phyloP scores from a whole-genome alignment of 2,329 filamentous ascomycete species.

The Alternaria incomplexa region DNA sequence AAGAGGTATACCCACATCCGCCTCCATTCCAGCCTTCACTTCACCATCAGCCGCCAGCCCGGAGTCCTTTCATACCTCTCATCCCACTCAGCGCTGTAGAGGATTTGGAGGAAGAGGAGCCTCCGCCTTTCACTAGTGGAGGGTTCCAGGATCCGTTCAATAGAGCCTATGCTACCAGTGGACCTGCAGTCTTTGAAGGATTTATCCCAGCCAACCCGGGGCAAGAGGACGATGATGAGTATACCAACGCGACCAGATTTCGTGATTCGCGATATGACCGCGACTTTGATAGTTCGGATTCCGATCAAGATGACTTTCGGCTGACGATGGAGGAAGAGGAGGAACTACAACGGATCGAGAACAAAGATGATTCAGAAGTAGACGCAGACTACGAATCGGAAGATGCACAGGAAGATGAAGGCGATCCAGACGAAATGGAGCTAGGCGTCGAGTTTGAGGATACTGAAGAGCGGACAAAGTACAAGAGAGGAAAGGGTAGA shows the following conservation, averaged over 20 bases:
- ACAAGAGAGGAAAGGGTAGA: constrained; percentile 21
- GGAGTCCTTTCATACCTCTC: constrained; percentile 26
- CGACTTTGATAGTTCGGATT: constrained; percentile 33
- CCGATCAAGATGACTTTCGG: constrained; percentile 35
- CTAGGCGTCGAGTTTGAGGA: constrained; percentile 38
- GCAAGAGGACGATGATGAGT: constrained; percentile 43
- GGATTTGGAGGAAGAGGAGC: constrained; percentile 20
- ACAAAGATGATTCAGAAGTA: constrained; percentile 38
- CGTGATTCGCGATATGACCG: constrained; percentile 27
- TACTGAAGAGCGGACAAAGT: constrained; percentile 25
- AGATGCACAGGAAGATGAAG: constrained; percentile 40
- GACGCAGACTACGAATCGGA: constrained; percentile 47
- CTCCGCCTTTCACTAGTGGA: constrained; percentile 18
- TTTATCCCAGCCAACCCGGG: constrained; percentile 46
- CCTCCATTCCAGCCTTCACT: constrained; percentile 14
- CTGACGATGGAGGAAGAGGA: constrained; percentile 30
- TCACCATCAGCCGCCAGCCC: constrained; percentile 13
- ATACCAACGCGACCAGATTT: constrained; percentile 27
- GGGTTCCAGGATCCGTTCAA: constrained; percentile 30
- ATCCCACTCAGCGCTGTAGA: constrained; percentile 31
- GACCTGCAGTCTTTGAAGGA: constrained; percentile 48
- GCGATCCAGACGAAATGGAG: constrained; percentile 41
- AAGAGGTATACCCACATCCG: constrained; percentile 23
- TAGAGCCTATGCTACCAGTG: constrained; percentile 29
- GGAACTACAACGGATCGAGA: constrained; percentile 35